phyloP scores from a whole-genome alignment of 176 grass and related monocot species.

The Puccinellia tenuiflora region DNA sequence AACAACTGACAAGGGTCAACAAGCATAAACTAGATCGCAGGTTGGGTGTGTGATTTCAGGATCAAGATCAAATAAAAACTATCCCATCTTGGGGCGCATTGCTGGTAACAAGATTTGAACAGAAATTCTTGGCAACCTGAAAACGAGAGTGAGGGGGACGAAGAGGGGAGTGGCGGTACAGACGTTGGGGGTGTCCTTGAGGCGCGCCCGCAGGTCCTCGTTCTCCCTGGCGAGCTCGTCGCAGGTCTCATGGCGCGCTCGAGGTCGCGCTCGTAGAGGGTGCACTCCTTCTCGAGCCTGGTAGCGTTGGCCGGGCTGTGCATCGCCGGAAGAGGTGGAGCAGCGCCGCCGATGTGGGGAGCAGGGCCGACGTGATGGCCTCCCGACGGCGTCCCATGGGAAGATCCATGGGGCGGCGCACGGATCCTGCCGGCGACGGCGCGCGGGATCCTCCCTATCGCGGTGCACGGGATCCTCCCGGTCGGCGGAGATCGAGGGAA shows the following conservation, averaged over 20 bases:
- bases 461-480: too few species aligned
- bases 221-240: slow-evolving; percentile 78
- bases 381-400: too few species aligned
- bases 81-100: too few species aligned
- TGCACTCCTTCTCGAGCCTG: slow-evolving; percentile 68
- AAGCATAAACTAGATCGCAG: background rate
- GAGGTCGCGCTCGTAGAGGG: slow-evolving; percentile 81
- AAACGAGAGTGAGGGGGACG: too few species aligned
- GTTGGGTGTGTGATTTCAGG: background rate
- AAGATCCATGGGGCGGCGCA: too few species aligned
- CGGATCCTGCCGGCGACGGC: too few species aligned
- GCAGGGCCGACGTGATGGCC: too few species aligned
- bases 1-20: background rate
- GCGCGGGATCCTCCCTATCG: too few species aligned
- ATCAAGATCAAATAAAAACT: background rate
- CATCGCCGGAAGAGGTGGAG: too few species aligned
- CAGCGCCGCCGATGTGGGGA: too few species aligned
- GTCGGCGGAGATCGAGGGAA: too few species aligned
- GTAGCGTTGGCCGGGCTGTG: slow-evolving; percentile 34
- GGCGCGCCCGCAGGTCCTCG: slow-evolving; percentile 43
- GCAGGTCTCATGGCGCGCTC: slow-evolving; percentile 73
- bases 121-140: background rate
- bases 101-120: too few species aligned
- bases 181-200: slow-evolving; percentile 31
- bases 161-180: background rate